Evolutionary conservation across 2,329 filamentous ascomycete species (phyloP).

Genomic region (Fusarium dlaminii): DNA sequence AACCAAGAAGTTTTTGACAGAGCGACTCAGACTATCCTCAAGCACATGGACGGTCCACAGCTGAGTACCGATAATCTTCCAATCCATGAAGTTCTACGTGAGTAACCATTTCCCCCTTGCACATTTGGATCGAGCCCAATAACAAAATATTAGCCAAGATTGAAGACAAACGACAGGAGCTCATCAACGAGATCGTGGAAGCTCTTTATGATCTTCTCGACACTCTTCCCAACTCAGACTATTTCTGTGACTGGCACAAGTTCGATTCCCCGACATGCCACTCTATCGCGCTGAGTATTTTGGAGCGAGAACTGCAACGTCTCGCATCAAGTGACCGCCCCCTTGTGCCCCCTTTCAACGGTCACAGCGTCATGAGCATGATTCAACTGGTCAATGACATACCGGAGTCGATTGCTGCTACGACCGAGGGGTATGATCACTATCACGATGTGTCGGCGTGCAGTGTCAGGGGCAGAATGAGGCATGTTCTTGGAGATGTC

Average conservation of each 20-base stretch:
- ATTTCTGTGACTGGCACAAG: background rate
- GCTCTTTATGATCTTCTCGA: background rate
- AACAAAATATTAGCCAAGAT: background rate
- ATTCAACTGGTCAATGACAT: background rate
- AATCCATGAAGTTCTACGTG: background rate
- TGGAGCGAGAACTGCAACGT: background rate
- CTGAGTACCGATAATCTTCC: background rate
- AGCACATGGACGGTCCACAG: background rate
- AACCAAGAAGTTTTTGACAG: fast-evolving
- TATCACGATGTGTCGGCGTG: background rate
- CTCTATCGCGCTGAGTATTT: background rate
- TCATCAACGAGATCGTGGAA: fast-evolving
- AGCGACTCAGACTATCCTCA: background rate
- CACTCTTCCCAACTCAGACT: background rate
- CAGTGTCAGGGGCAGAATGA: background rate
- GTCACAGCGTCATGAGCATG: background rate
- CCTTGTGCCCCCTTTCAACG: background rate
- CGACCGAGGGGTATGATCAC: background rate
- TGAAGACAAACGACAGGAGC: background rate
- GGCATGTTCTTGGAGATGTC: background rate
- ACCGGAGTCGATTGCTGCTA: background rate
- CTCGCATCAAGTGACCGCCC: background rate
- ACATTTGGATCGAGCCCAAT: background rate
- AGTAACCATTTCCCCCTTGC: background rate
- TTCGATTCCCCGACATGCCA: background rate